phyloP scores from a whole-genome alignment of 164 flowering plant genomes.

The Stephania yunnanensis region DNA sequence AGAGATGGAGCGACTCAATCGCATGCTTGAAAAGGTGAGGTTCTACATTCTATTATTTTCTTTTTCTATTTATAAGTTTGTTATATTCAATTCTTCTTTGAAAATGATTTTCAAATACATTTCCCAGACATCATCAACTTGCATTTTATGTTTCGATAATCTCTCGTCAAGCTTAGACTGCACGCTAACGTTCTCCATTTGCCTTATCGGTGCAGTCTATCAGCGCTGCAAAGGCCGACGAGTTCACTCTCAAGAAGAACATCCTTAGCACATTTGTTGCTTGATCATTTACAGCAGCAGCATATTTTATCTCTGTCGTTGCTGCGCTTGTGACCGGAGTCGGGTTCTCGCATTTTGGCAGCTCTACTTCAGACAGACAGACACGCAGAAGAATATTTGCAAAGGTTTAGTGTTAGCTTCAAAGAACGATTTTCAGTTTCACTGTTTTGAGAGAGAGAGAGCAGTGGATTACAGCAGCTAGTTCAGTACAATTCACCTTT shows the following conservation, averaged over 20 bases:
- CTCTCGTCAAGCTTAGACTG: no score
- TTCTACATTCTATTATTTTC: not conserved
- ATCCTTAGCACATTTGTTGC: constrained; percentile 58
- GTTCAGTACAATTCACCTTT: not conserved
- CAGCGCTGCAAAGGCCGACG: constrained; percentile 73
- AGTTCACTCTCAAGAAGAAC: constrained; percentile 83
- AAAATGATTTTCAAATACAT: no score
- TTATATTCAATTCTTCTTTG: no score
- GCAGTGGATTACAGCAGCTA: not conserved
- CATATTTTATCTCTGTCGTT: not conserved
- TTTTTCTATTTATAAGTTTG: no score
- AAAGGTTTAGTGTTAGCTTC: not conserved
- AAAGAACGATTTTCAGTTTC: not conserved
- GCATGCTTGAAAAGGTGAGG: constrained; percentile 78
- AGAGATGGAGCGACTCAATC: constrained; percentile 68
- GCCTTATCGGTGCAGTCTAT: constrained; percentile 57
- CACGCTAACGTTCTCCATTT: not conserved
- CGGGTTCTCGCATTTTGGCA: not conserved
- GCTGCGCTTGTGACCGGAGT: not conserved
- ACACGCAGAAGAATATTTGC: not conserved
- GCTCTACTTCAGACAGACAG: not conserved
- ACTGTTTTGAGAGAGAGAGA: not conserved
- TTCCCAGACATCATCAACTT: no score
- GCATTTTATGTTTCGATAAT: no score
- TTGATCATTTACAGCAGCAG: constrained; percentile 12